Base-by-base conservation (phyloP, 1,139 yeast genomes). In the Sugiyamaella neomexicana region DNA sequence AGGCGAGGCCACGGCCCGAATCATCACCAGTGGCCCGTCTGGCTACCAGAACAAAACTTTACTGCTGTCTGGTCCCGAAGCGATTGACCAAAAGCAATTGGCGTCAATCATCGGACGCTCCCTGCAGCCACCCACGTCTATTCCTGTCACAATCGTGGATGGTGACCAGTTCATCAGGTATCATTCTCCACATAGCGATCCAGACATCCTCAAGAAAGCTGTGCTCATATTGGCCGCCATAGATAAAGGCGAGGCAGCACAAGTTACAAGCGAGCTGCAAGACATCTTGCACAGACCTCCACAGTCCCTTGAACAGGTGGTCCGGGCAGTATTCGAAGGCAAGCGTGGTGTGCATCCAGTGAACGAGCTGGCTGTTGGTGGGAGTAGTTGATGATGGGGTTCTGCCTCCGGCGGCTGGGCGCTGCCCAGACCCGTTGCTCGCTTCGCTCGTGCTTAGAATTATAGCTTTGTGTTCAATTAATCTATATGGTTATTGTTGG, bases 1-100 rank as follows among this genome's bases (percentile, higher is more conserved):
- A 8, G 54, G 54, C 4, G 54, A 51, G 31, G 54, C 50, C 15
- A 51, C 54, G 9, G 54, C 54, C 8, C 16, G 31, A 25, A 44
- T 51, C 8, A 51, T 51, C 29, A 15, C 45, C 12, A 34, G 46
- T n/a, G 20, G 12, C 9, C 44, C 27, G n/a, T 17, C 13, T 2
- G 20, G 16, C 13, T 51, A 46, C 17, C 16, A 44, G 7, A 39
- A 45, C 17, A 16, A 29, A 15, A 32, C 25, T 2, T 16, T 51
- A 3, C 10, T 39, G 9, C 34, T 51, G 16, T 15, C 41, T 29
- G 54, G 54, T 6, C 10, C 40, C 7, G 23, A 23, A 9, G 50
- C 46, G 5, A 20, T 41, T 20, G 25, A 20, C 20, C 44, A 31
- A 16, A 25, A 12, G 1, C 50, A 51, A 8, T 16, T 51, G 25